A percentile compares a stretch with the other conserved stretches of the same genome.
Conservation (phyloP, 1,284 basidiomycete genomes). For the Somion occarium region DNA sequence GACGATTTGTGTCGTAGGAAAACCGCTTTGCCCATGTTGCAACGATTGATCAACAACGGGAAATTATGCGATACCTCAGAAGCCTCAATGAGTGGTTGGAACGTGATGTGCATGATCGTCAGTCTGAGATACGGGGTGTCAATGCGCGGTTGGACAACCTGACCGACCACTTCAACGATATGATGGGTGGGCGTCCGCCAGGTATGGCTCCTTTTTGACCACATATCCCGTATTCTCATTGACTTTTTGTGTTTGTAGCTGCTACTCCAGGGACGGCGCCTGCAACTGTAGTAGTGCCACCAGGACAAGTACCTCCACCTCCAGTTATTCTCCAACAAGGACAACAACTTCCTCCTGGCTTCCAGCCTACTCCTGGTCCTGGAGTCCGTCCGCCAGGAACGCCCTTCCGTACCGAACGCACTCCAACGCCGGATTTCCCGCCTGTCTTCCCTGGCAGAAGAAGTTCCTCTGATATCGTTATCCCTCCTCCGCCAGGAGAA, state of each 20-base stretch:
- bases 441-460: conserved; percentile 10
- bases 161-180: conserved; percentile 41
- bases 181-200: conserved; percentile 21
- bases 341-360: conserved; percentile 22
- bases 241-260: background rate
- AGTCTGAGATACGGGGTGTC: conserved; percentile 63
- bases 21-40: conserved; percentile 67
- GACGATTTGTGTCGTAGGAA: conserved; percentile 42
- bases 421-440: conserved; percentile 1
- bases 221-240: background rate
- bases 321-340: conserved; percentile 19
- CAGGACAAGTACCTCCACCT: conserved; percentile 18
- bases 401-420: conserved; percentile 21
- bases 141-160: conserved; percentile 59
- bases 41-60: conserved; percentile 70
- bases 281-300: conserved; percentile 7
- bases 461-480: background rate
- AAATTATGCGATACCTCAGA: conserved; percentile 71
- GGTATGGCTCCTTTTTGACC: conserved; percentile 5
- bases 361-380: conserved; percentile 23
- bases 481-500: background rate
- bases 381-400: conserved; percentile 9
- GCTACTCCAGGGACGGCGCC: background rate
- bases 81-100: conserved; percentile 70
- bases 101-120: conserved; percentile 69